Percentiles rank a stretch among this genome's conserved stretches.
phyloP scores from a whole-genome alignment of 495 filamentous ascomycete species.

The Penicillium malachiteum region DNA sequence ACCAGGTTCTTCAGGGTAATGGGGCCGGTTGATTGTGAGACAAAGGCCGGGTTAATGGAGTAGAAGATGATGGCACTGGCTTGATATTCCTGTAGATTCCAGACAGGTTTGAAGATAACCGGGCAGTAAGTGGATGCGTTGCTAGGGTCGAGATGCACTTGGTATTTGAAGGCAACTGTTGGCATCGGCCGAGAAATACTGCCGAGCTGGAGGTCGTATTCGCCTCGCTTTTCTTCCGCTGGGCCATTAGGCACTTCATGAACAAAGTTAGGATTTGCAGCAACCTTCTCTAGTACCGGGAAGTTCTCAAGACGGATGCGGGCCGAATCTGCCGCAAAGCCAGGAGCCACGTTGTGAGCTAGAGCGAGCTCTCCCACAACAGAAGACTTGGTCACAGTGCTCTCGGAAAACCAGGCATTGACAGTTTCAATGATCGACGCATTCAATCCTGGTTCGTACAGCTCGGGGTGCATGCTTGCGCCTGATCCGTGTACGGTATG shows the following conservation, averaged over 20 bases:
- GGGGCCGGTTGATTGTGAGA: constrained; percentile 37
- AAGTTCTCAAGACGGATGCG: constrained; percentile 89
- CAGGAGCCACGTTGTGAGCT: constrained; percentile 66
- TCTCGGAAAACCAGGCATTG: constrained; percentile 77
- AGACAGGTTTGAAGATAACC: constrained; percentile 72
- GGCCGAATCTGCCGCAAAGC: constrained; percentile 47
- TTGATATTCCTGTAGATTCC: constrained; percentile 81
- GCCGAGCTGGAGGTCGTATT: constrained; percentile 73
- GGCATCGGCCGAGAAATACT: constrained; percentile 64
- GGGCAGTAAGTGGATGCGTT: constrained; percentile 69
- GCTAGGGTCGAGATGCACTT: constrained; percentile 72
- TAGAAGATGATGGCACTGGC: constrained; percentile 82
- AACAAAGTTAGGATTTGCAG: constrained; percentile 89
- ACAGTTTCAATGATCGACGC: constrained; percentile 91
- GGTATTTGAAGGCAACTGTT: constrained; percentile 89
- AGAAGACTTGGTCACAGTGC: constrained; percentile 65
- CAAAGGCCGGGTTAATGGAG: constrained; percentile 74
- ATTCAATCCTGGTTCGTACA: constrained; percentile 78
- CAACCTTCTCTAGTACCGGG: constrained; percentile 85
- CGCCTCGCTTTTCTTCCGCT: constrained; percentile 64
- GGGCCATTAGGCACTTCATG: constrained; percentile 48
- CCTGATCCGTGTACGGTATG: constrained; percentile 69
- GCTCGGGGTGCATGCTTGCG: constrained; percentile 73
- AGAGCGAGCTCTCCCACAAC: constrained; percentile 91
- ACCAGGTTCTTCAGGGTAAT: constrained; percentile 77